phyloP scores from a whole-genome alignment of 306 rosid genomes.

The Vigna mungo region DNA sequence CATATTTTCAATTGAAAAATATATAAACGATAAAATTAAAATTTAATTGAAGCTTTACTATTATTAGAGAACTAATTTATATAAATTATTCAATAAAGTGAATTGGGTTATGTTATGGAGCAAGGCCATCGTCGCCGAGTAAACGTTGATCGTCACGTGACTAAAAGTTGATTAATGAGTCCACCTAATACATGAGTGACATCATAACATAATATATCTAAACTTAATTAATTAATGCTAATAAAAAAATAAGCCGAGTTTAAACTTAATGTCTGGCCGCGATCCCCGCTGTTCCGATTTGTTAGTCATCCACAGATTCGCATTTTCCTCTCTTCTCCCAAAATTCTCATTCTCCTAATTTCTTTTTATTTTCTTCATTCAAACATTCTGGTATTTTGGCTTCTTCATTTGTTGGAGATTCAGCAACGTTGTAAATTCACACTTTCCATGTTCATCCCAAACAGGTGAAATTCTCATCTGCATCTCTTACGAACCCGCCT shows the following conservation, averaged over 20 bases:
- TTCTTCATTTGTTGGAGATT: constrained; percentile 29
- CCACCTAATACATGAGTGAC: too few species aligned
- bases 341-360: constrained; percentile 15
- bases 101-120: too few species aligned
- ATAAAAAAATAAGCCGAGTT: not conserved
- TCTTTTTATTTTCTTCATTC: not conserved
- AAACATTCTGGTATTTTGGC: constrained; percentile 34
- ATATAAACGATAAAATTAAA: too few species aligned
- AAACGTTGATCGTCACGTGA: too few species aligned
- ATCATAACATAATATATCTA: too few species aligned
- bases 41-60: too few species aligned
- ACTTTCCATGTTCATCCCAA: constrained; percentile 24
- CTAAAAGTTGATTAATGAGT: too few species aligned
- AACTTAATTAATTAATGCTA: not conserved
- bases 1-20: too few species aligned
- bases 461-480: constrained; percentile 44
- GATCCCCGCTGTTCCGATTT: constrained; percentile 40
- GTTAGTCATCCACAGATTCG: not conserved
- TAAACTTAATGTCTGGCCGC: constrained; percentile 28
- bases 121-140: too few species aligned
- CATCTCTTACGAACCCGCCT: constrained; percentile 3
- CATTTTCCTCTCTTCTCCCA: not conserved
- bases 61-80: too few species aligned
- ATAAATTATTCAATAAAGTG: too few species aligned
- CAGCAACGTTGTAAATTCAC: constrained; percentile 14